These are phyloP conservation scores for Groenewaldozyma tartarivorans DNA, from an alignment of 805 yeast species.

Conservation along the genomic window DNA sequence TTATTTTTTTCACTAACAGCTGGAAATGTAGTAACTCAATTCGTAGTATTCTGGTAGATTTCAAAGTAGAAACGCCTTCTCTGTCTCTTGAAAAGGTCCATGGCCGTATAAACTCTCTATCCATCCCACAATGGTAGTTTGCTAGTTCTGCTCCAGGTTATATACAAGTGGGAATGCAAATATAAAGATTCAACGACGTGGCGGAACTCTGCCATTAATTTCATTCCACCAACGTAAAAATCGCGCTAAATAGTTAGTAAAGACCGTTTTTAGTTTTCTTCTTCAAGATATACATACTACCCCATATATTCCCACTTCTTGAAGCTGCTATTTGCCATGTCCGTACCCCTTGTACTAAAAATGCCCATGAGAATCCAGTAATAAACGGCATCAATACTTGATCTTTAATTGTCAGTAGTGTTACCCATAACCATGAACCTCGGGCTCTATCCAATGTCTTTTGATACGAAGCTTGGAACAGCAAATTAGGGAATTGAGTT, in stretches of 20 bases:
- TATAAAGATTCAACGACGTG: no score
- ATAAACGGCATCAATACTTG: slow-evolving; percentile 26
- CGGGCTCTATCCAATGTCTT: slow-evolving; percentile 25
- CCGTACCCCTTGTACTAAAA: slow-evolving; percentile 11
- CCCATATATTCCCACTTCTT: slow-evolving; percentile 11
- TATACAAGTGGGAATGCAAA: no score
- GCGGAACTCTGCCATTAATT: slow-evolving; percentile 5
- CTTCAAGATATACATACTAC: slow-evolving; percentile 9
- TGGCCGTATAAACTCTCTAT: no score
- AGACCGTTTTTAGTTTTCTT: not conserved
- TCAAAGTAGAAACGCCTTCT: no score
- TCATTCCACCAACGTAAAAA: slow-evolving; percentile 9
- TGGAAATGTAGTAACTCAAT: no score
- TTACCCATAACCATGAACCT: slow-evolving; percentile 19
- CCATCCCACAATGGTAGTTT: no score
- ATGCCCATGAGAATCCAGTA: slow-evolving; percentile 29
- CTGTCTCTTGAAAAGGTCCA: no score
- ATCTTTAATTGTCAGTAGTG: slow-evolving; percentile 23
- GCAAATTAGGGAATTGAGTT: slow-evolving; percentile 21
- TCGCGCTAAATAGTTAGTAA: slow-evolving; percentile 2
- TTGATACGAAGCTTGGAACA: slow-evolving; percentile 24
- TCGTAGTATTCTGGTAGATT: no score
- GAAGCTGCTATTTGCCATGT: slow-evolving; percentile 11
- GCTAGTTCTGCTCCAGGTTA: no score
- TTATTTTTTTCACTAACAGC: no score